Evolutionary conservation across 1,139 yeast species (phyloP), one percentile per base, ranked within the genome.

Genomic region (Geotrichum candidum): DNA sequence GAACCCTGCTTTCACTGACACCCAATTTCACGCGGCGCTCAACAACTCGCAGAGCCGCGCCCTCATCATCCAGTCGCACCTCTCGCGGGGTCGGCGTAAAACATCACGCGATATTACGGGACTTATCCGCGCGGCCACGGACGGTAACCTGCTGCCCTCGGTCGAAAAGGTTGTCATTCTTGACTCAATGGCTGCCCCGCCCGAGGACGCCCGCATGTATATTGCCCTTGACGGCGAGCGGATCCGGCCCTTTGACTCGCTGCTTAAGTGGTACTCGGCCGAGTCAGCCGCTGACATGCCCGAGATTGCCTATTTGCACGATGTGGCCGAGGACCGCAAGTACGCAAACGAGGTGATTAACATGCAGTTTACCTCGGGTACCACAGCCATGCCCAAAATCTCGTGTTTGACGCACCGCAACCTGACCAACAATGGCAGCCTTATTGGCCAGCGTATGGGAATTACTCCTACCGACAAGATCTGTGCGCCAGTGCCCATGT

Each of bases 361-460:
- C 63, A 72, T 72, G 75, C 75, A 72, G 61, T 72, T 72, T 67
- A 72, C 75, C 1, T 71, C 74, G 2, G 75, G 75, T 11, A 72
- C 75, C 11, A 72, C 75, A 2, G 68, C 74, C 0, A 65, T 64
- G 54, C 75, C 75, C 31, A 72, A 72, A 63, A 67, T 72, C 45
- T 65, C 75, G 1, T 67, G 73, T 35, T 63, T 73, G 56, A 68
- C 74, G 27, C 75, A 73, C 59, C 53, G 61, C 31, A 69, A 68
- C 62, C 63, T 73, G 23, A 69, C 72, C 59, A 73, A 73, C 66
- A 73, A 73, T 56, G 76, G 75, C 51, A 48, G 55, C 13, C 64
- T 71, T 50, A 69, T 71, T 56, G 76, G 73, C 45, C 46, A 61
- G 41, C 68, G 73, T 13, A 68, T 73, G 71, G 71, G 70, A 9